Evolutionary conservation across 805 yeast species (phyloP).

Genomic region (Hemisphaericaspora nanyangensis): DNA sequence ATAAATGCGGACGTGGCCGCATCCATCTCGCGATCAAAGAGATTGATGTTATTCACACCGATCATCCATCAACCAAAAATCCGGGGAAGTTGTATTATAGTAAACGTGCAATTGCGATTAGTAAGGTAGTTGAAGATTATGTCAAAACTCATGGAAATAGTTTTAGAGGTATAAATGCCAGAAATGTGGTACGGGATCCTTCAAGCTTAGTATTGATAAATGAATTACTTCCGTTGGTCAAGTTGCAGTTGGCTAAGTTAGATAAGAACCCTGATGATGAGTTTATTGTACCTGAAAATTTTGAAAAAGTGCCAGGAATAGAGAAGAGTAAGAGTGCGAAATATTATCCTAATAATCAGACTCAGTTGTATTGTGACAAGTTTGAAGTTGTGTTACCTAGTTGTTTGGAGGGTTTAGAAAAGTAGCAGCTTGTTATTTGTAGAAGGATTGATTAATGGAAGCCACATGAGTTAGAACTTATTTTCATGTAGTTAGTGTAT

Average conservation of each 20-base stretch:
- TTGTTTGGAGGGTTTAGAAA: not conserved
- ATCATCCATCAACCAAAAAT: conserved; percentile 13
- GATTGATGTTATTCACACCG: conserved; percentile 25
- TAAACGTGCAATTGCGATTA: conserved; percentile 29
- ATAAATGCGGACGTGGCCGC: conserved; percentile 73
- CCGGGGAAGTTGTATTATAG: conserved; percentile 21
- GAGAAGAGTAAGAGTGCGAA: conserved; percentile 15
- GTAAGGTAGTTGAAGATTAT: conserved; percentile 31
- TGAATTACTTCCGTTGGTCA: conserved; percentile 19
- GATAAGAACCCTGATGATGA: conserved; percentile 5
- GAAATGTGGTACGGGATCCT: conserved; percentile 12
- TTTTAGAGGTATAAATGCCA: conserved; percentile 12
- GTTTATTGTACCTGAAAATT: conserved; percentile 20
- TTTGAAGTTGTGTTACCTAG: conserved; percentile 17
- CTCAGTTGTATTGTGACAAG: conserved; percentile 26
- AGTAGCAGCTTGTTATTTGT: not conserved
- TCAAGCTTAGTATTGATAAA: conserved; percentile 11
- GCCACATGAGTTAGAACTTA: too few species aligned
- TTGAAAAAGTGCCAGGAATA: conserved; percentile 20
- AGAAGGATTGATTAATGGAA: too few species aligned
- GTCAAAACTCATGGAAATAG: conserved; percentile 6
- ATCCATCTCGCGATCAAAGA: conserved; percentile 46
- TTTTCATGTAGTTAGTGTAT: too few species aligned
- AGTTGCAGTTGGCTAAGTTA: conserved; percentile 14
- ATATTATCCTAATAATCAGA: conserved; percentile 37